Conservation (phyloP, 1,139 yeast genomes). For the Scheffersomyces cryptocercus region DNA sequence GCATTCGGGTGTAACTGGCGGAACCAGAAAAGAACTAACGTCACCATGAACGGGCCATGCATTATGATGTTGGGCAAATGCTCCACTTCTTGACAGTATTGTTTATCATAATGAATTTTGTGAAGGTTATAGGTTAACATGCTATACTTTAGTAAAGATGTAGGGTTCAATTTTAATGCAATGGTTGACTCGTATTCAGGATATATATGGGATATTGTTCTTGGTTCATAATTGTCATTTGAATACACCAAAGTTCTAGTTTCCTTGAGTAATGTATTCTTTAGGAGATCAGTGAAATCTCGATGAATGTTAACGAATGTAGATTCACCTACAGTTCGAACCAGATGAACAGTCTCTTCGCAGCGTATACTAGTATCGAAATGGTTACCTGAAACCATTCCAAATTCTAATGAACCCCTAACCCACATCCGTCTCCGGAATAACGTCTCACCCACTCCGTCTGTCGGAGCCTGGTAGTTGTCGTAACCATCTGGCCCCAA, state of each 20-base stretch:
- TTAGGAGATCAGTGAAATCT: constrained; percentile 19
- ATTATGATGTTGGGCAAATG: constrained; percentile 62
- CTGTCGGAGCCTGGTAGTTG: constrained; percentile 69
- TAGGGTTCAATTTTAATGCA: constrained; percentile 18
- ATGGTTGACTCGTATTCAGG: constrained; percentile 6
- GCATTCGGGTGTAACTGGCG: constrained; percentile 15
- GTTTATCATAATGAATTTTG: constrained; percentile 69
- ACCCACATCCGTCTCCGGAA: constrained; percentile 80
- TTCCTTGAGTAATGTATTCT: constrained; percentile 22
- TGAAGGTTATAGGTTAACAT: constrained; percentile 81
- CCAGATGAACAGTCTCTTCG: constrained; percentile 42
- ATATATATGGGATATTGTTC: background rate
- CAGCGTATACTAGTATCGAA: constrained; percentile 40
- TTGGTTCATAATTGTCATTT: constrained; percentile 19
- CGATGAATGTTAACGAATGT: constrained; percentile 50
- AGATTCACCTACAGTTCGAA: constrained; percentile 34
- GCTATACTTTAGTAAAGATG: constrained; percentile 58
- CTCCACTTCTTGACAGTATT: constrained; percentile 55
- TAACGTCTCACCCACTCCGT: constrained; percentile 18
- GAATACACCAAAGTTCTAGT: constrained; percentile 39
- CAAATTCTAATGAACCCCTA: constrained; percentile 58
- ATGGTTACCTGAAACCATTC: constrained; percentile 1
- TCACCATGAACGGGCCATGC: constrained; percentile 81
- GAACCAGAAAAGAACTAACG: constrained; percentile 57
- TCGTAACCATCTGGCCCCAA: constrained; percentile 82